phyloP scores from a whole-genome alignment of 441 rosid species.

The Adansonia rubrostipa region DNA sequence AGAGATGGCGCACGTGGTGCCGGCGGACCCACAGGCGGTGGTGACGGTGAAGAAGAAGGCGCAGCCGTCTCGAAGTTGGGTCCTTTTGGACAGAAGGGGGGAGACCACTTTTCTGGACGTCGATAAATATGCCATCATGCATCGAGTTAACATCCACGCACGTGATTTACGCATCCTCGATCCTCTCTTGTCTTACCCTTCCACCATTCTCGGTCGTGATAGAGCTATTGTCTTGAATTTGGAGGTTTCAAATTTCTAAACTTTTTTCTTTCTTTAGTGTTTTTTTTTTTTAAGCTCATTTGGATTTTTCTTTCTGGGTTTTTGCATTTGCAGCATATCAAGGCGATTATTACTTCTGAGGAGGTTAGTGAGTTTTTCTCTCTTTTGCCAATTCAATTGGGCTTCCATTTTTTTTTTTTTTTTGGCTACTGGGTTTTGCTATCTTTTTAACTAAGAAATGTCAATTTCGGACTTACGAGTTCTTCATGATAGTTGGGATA shows the following conservation, averaged over 20 bases:
- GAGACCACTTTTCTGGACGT: conserved; percentile 55
- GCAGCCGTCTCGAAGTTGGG: conserved; percentile 75
- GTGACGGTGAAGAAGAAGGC: conserved; percentile 64
- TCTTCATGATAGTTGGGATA: conserved; percentile 8
- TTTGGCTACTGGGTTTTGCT: background rate
- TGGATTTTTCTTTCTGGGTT: conserved; percentile 2
- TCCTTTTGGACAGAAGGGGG: conserved; percentile 58
- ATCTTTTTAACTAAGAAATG: too few species aligned
- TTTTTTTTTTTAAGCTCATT: background rate
- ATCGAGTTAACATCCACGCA: conserved; percentile 95
- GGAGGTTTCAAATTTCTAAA: conserved; percentile 52
- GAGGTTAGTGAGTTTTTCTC: conserved; percentile 60
- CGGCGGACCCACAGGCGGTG: conserved; percentile 66
- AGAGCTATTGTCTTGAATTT: conserved; percentile 90
- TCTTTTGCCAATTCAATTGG: background rate
- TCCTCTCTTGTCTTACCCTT: conserved; percentile 92
- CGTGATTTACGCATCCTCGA: conserved; percentile 97
- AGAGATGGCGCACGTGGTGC: conserved; percentile 74
- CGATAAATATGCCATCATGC: conserved; percentile 93
- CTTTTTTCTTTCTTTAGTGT: background rate
- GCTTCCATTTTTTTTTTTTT: background rate
- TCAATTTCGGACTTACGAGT: background rate
- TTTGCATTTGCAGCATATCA: conserved; percentile 70
- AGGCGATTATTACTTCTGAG: conserved; percentile 92
- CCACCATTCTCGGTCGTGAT: conserved; percentile 95